These are phyloP conservation scores for Senecio squalidus DNA, from an alignment of 140 eudicot species.

Conservation along the genomic window DNA sequence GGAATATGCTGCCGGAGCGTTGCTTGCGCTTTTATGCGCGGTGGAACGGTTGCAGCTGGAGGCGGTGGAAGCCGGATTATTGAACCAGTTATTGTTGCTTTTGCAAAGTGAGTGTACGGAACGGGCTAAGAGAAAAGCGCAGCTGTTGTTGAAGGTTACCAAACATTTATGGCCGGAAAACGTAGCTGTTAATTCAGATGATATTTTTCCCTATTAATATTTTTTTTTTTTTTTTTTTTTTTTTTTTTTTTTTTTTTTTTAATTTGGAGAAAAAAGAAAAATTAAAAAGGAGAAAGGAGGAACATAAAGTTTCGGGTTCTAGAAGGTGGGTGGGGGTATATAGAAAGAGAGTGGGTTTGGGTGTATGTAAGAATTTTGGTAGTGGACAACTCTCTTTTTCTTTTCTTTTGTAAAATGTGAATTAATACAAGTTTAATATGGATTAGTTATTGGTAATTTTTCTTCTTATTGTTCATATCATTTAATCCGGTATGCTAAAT, in stretches of 20 bases:
- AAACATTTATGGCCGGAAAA: slow-evolving; percentile 86
- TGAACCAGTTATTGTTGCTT: slow-evolving; percentile 73
- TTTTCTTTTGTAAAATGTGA: not conserved
- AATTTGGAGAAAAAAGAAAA: not conserved
- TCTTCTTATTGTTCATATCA: too few relatives aligned
- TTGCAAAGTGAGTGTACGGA: slow-evolving; percentile 95
- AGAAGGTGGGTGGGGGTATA: slow-evolving; percentile 19
- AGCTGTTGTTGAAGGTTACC: slow-evolving; percentile 75
- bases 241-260: slow-evolving; percentile 1
- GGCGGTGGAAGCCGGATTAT: slow-evolving; percentile 86
- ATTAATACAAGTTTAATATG: not conserved
- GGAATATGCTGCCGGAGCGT: slow-evolving; percentile 94
- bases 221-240: slow-evolving; percentile 45
- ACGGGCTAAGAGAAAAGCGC: slow-evolving; percentile 86
- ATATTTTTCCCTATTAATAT: slow-evolving; percentile 77
- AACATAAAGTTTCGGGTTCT: slow-evolving; percentile 12
- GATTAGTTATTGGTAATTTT: not conserved
- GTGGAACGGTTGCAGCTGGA: slow-evolving; percentile 60
- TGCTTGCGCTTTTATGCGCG: slow-evolving; percentile 63
- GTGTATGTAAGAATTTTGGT: slow-evolving; percentile 21
- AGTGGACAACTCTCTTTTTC: not conserved
- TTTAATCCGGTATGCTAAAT: too few relatives aligned
- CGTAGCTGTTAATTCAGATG: slow-evolving; percentile 49
- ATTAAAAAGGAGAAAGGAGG: not conserved
- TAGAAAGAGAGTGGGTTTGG: slow-evolving; percentile 11